Base-by-base conservation (phyloP, 176 grass and related monocot species). In the Miscanthus lutarioriparius region DNA sequence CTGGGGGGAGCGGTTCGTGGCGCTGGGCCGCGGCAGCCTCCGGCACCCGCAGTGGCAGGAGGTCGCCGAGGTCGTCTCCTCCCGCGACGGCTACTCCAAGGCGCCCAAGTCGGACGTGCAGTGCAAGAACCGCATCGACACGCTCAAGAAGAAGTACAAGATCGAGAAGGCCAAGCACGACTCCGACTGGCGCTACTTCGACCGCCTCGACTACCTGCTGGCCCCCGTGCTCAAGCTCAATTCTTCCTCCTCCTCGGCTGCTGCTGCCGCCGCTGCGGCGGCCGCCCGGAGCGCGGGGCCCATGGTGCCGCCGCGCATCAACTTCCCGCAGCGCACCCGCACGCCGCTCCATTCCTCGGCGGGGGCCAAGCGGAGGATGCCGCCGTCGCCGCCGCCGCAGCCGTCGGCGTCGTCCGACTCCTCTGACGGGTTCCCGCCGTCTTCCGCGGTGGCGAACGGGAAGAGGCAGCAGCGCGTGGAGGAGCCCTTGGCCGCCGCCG, bases 111-210 rank as follows among this genome's bases (percentile, higher is more conserved):
- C 91, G n/a, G 96, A 95, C 69, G 70, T 91, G 36, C 96, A 98
- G 91, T 98, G 96, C 80, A 98, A 98, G 87, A 98, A 98, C 77
- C 92, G 96, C 73, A 93, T 98, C 80, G 92, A 98, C 56, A 98
- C 96, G 64, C 93, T 98, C 58, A 98, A 98, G 91, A 98, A 98
- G 96, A 98, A 95, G 79, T 98, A 98, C 76, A 98, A 98, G 89
- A 37, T 90, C 30, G 96, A 98, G 85, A 92, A 81, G 79, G 67
- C 82, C 28, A 98, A 89, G 88, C 64, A 32, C 44, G 65, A 63
- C 67, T 88, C 93, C 9, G 79, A 78, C 27, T 98, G 96, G 96
- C 87, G 87, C 17, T 95, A 87, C 80, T 98, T 95, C 82, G 26
- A 80, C 84, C 96, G 93, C 70, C 91, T 98, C 8, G 93, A 98